Evolutionary conservation across 139 green algal species (phyloP), one percentile per base, ranked within the genome.

Genomic region (Raphidocelis subcapitata): DNA sequence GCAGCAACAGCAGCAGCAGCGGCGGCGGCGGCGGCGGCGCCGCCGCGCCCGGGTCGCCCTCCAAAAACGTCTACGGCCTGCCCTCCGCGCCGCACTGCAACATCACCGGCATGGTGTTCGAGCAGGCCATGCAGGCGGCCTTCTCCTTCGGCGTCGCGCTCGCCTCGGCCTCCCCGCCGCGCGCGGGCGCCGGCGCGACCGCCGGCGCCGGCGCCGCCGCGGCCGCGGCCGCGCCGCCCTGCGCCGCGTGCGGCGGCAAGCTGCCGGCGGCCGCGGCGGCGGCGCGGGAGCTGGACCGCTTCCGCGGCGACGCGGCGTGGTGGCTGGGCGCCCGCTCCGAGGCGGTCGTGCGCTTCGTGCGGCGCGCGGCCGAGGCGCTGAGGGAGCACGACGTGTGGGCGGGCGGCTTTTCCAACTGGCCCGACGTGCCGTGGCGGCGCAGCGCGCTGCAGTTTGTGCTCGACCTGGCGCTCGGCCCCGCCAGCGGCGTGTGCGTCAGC

Each of bases 321-420:
- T 77, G 71, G 71, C 61, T 77, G 33, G 46, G 21, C 29, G 31
- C n/a, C 35, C 54, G 62, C 24, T 61, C 71, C n/a, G 61, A 68
- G 47, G 60, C 26, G 5, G 26, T 75, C 20, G 29, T 74, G 52
- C 24, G 36, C 29, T 66, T 46, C 24, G 67, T 51, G 35, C 49
- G 51, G 12, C 55, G 55, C 55, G 63, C 16, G 15, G n/a, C 15
- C 29, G 24, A 35, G 31, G 33, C 67, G 47, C 35, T 55, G 10
- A 32, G 56, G 3, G 47, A 61, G 46, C 70, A 31, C 15, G 71
- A 77, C 71, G 64, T 77, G 71, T 77, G 71, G 71, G 61, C 47
- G 47, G n/a, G 47, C 33, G 61, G 71, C 47, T 71, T 71, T 33
- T 46, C 5, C 4, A 20, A 21, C 47, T 77, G 71, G 71, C 49